Evolutionary conservation across 257 asterid genomes (phyloP), one percentile per base, ranked within the genome.

Genomic region (Capsicum baccatum): DNA sequence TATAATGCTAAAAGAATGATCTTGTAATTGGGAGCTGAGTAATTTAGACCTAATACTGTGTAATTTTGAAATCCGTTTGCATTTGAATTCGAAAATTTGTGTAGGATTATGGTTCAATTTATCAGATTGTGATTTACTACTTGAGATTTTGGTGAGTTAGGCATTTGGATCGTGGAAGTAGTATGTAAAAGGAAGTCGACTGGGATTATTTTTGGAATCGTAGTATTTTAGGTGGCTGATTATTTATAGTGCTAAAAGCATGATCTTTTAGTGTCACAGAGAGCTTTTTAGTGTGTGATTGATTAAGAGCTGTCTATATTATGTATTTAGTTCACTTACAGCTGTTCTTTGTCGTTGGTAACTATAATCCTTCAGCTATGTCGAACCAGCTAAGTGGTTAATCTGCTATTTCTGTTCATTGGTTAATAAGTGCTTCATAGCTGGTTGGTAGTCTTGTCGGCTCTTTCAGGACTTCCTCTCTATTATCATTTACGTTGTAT

Each of bases 311-410:
- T 26, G 33, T 16, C 11, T 39, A 2, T 39, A 13, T 14, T 37
- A 13, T 67, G 19, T 67, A 6, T 35, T 33, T 37, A 14, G 74
- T 67, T 35, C 74, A 67, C 37, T 67, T 35, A 9, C 19, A 6
- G 8, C 13, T 68, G 78, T 68, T 68, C 78, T 37, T 68, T 68
- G 26, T 68, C 8, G 78, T 68, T 68, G 78, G 52, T 15, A 68
- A 68, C 14, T 37, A 14, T 39, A 68, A 68, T 68, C 26, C 78
- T 5, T 15, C 54, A 68, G 52, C 39, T 39, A 39, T 68, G 78
- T 37, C 9, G 26, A 39, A 7, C 26, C 14, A 39, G 14, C 52
- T 15, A 4, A 68, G 78, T 37, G 76, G 76, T 67, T 67, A 35
- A 67, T 67, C 50, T 13, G 74, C 50, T 37, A 35, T 37, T 67